These are phyloP conservation scores for Tinospora cordifolia DNA, from an alignment of 164 flowering plant genomes.

Conservation along the genomic window DNA sequence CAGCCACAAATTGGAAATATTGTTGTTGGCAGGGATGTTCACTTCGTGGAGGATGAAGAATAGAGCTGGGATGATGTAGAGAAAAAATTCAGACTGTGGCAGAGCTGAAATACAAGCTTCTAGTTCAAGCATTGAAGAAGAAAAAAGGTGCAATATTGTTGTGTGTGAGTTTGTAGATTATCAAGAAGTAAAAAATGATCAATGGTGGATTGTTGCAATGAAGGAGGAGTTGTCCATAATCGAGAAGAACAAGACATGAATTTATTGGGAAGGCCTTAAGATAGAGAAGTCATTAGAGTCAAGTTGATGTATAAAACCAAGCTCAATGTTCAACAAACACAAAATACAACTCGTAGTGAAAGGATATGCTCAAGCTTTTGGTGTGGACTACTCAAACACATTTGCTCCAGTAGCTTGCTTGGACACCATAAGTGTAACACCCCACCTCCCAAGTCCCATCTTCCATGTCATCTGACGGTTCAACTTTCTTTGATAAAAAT, in stretches of 20 bases:
- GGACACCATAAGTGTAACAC: background rate
- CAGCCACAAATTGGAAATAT: background rate
- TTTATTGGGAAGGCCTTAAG: background rate
- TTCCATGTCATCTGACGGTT: too few relatives aligned
- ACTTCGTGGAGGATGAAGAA: background rate
- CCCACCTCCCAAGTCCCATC: too few relatives aligned
- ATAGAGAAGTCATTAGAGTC: background rate
- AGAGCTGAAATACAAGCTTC: background rate
- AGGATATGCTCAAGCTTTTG: too few relatives aligned
- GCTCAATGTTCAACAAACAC: background rate
- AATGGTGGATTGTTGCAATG: slow-evolving; percentile 7
- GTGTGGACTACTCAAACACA: background rate
- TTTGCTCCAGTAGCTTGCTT: background rate
- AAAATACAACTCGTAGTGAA: background rate
- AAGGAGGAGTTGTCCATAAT: slow-evolving; percentile 2
- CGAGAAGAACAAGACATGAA: background rate
- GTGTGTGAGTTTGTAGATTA: background rate
- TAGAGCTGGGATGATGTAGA: too few relatives aligned
- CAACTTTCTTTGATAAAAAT: too few relatives aligned
- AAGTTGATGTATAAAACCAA: background rate
- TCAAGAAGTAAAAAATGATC: background rate
- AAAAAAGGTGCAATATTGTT: background rate
- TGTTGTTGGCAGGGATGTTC: too few relatives aligned
- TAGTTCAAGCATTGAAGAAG: too few relatives aligned
- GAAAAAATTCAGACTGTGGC: too few relatives aligned